Conservation (phyloP, 768 basidiomycete species). For the Rhizopogon vesiculosus region DNA sequence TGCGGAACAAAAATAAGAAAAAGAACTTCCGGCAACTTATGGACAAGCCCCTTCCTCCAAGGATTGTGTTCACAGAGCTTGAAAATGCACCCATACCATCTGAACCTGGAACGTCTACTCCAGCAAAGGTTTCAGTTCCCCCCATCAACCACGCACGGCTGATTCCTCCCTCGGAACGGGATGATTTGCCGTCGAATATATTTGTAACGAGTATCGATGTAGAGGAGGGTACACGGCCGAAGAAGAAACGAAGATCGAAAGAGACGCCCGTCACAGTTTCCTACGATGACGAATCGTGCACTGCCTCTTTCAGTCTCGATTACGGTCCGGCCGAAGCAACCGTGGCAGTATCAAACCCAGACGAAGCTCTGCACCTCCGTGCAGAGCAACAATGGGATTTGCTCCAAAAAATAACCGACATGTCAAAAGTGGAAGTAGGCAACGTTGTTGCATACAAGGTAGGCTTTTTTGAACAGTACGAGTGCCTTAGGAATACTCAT, state of each 20-base stretch:
- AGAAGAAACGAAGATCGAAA: conserved; percentile 24
- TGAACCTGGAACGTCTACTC: conserved; percentile 6
- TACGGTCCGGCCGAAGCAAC: neutral
- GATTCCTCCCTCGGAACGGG: conserved; percentile 61
- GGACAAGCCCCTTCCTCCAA: conserved; percentile 35
- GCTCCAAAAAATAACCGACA: conserved; percentile 17
- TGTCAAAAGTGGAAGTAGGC: conserved; percentile 25
- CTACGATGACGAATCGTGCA: conserved; percentile 1
- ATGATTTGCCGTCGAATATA: conserved; percentile 52
- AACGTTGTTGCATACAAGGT: conserved; percentile 49
- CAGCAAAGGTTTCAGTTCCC: neutral
- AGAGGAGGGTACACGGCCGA: conserved; percentile 37
- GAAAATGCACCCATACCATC: conserved; percentile 2
- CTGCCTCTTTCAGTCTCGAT: conserved; percentile 14
- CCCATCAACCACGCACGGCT: conserved; percentile 29
- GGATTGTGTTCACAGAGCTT: conserved; percentile 47
- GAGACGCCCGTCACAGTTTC: conserved; percentile 15
- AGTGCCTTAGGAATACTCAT: neutral
- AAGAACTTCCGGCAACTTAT: conserved; percentile 59
- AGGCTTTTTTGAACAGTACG: conserved; percentile 5
- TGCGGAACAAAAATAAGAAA: conserved; percentile 74
- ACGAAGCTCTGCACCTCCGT: conserved; percentile 6
- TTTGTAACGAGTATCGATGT: conserved; percentile 74
- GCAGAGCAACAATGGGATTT: conserved; percentile 14
- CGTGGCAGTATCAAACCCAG: neutral